Evolutionary conservation across 2,329 filamentous ascomycete species (phyloP).

Genomic region (Ilyonectria sp.): DNA sequence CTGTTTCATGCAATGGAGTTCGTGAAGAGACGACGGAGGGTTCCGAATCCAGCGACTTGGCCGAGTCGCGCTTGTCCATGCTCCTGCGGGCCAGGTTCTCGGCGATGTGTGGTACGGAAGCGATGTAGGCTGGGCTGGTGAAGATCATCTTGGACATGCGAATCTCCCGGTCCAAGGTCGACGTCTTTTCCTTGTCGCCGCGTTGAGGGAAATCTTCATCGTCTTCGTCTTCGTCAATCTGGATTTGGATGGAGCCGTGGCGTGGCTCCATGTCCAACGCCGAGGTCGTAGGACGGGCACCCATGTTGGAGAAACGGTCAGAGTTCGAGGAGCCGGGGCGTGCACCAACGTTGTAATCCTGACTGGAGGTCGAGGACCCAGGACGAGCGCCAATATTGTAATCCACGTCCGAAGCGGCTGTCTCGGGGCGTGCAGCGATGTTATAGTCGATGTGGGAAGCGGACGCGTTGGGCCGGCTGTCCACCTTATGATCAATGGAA

Average conservation of each 20-base stretch:
- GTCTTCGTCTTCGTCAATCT: constrained; percentile 27
- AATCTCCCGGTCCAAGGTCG: constrained; percentile 57
- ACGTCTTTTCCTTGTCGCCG: constrained; percentile 39
- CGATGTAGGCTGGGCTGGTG: constrained; percentile 55
- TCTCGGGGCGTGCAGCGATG: constrained; percentile 7
- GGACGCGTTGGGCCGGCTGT: constrained; percentile 44
- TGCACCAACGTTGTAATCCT: constrained; percentile 6
- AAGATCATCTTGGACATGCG: constrained; percentile 59
- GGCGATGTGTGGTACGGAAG: constrained; percentile 57
- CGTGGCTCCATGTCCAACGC: constrained; percentile 52
- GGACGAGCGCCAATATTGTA: constrained; percentile 14
- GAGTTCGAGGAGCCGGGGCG: constrained; percentile 21
- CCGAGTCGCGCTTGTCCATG: constrained; percentile 65
- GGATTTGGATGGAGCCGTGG: constrained; percentile 25
- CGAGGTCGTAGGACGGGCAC: constrained; percentile 53
- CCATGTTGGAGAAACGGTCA: constrained; percentile 22
- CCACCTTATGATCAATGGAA: constrained; percentile 25
- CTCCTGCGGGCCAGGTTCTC: constrained; percentile 48
- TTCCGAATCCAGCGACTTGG: constrained; percentile 61
- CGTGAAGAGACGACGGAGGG: constrained; percentile 48
- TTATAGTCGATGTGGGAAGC: constrained; percentile 20
- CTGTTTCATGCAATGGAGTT: constrained; percentile 24
- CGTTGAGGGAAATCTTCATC: constrained; percentile 41
- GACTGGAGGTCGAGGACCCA: not conserved
- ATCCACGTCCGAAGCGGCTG: constrained; percentile 12